A percentile compares a stretch with the other conserved stretches of the same genome.
Conservation (phyloP, 805 yeast species). For the Lachancea lanzarotensis region DNA sequence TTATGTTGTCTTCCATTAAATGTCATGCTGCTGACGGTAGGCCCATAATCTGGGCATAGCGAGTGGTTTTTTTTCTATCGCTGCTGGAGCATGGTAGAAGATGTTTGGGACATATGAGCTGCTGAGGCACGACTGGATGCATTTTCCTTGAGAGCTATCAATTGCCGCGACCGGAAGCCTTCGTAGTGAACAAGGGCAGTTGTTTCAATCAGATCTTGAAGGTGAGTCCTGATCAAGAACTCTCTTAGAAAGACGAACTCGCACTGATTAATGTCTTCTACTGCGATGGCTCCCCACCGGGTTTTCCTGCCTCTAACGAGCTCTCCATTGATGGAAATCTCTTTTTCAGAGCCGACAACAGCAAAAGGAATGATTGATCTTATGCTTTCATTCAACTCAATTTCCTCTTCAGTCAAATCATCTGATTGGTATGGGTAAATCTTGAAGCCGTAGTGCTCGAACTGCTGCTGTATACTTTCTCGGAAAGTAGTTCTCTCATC, state of each 20-base stretch:
- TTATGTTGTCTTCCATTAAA: too few species aligned
- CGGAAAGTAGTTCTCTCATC: conserved; percentile 79
- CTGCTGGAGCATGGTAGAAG: conserved; percentile 19
- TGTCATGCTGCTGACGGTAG: too few species aligned
- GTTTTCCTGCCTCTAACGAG: conserved; percentile 85
- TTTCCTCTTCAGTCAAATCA: conserved; percentile 63
- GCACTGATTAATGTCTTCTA: conserved; percentile 91
- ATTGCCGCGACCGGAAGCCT: conserved; percentile 86
- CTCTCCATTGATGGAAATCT: conserved; percentile 69
- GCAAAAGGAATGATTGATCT: conserved; percentile 86
- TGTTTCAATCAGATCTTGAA: conserved; percentile 92
- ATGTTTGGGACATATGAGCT: conserved; percentile 29
- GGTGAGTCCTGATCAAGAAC: conserved; percentile 89
- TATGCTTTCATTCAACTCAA: conserved; percentile 66
- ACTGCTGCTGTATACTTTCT: conserved; percentile 68
- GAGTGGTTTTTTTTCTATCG: neutral
- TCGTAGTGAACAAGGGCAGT: conserved; percentile 87
- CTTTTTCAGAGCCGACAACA: conserved; percentile 81
- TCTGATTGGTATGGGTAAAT: conserved; percentile 79
- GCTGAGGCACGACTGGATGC: conserved; percentile 41
- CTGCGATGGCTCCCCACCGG: conserved; percentile 88
- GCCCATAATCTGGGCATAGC: too few species aligned
- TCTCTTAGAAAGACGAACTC: conserved; percentile 93
- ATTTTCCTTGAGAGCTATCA: conserved; percentile 87
- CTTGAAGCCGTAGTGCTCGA: conserved; percentile 61